Evolutionary conservation across 2,329 filamentous ascomycete species (phyloP), one percentile per base, ranked within the genome.

Genomic region (Fusarium piperis): DNA sequence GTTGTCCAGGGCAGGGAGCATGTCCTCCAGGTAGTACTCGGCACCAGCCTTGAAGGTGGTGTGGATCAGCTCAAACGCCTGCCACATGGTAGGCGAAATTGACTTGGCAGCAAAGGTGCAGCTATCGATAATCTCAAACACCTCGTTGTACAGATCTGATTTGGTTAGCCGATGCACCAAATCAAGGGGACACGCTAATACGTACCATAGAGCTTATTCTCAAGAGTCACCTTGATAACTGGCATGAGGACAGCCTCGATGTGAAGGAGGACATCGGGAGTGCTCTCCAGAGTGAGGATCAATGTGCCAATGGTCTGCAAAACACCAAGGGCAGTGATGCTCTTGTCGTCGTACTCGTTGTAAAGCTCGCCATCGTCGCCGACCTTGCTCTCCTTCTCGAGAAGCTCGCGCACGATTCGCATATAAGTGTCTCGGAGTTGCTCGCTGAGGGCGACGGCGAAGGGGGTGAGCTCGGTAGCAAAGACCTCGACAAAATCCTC

Each of bases 401-500:
- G 85, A 48, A 99, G 88, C 79, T 98, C 95, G 41, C 93, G 89
- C 53, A 99, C 92, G 72, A 99, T 98, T 63, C 96, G 90, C 73
- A 99, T 88, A 78, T 99, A 99, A 0, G 96, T 99, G 78, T 99
- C 96, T 46, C 95, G 92, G 53, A 99, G 87, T 82, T 99, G 96
- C 83, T 98, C 95, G 78, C 94, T 97, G 5, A 99, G 87, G 6
- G 96, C 96, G 33, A 99, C 95, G 12, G 96, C 96, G 77, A 99
- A 99, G 4, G 96, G 96, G 7, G 96, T 98, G 52, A 99, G 88
- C 80, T 99, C 96, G 3, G 94, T 89, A n/a, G 96, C 95, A 79
- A 99, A 99, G 3, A 98, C 95, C 81, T 99, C 96, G 51, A 99
- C 96, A 79, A 99, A 99, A 79, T 99, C 96, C 82, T 99, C 96